Percentiles rank a stretch among this genome's conserved stretches.
These are phyloP conservation scores for Puccinia novopanici DNA, from an alignment of 1,284 basidiomycete genomes.

Conservation along the genomic window DNA sequence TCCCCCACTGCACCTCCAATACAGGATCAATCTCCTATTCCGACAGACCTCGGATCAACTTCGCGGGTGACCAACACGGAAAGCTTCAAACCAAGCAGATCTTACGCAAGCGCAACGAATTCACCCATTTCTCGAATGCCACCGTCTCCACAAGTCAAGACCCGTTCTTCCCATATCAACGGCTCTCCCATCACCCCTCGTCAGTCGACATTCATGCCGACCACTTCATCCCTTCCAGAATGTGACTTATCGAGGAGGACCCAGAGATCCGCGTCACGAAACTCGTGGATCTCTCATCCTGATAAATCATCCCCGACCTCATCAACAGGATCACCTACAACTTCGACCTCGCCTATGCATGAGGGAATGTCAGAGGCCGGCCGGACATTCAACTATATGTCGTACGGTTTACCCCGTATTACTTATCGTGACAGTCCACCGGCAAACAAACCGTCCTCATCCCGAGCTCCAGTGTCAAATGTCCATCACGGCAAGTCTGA, in stretches of 20 bases:
- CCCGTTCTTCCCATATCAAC: not conserved
- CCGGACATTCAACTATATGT: not conserved
- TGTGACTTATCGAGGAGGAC: not conserved
- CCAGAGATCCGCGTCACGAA: not conserved
- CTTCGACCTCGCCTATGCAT: not conserved
- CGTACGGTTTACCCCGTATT: not conserved
- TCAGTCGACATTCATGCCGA: not conserved
- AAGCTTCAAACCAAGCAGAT: not conserved
- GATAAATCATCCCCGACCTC: not conserved
- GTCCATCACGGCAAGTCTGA: slow-evolving; percentile 22
- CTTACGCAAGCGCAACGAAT: not conserved
- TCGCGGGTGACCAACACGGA: slow-evolving; percentile 7
- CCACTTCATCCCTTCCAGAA: not conserved
- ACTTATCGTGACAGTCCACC: not conserved
- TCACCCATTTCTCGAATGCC: not conserved
- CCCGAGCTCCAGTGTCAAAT: not conserved
- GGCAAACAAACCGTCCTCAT: not conserved
- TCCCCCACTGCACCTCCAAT: not conserved
- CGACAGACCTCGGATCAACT: not conserved
- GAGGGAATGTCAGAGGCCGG: not conserved
- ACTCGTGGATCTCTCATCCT: not conserved
- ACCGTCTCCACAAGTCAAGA: not conserved
- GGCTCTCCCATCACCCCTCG: not conserved
- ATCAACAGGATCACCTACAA: not conserved
- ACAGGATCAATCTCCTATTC: not conserved